Conservation (phyloP, 805 yeast species). For the Citeromyces nyonsensis region DNA sequence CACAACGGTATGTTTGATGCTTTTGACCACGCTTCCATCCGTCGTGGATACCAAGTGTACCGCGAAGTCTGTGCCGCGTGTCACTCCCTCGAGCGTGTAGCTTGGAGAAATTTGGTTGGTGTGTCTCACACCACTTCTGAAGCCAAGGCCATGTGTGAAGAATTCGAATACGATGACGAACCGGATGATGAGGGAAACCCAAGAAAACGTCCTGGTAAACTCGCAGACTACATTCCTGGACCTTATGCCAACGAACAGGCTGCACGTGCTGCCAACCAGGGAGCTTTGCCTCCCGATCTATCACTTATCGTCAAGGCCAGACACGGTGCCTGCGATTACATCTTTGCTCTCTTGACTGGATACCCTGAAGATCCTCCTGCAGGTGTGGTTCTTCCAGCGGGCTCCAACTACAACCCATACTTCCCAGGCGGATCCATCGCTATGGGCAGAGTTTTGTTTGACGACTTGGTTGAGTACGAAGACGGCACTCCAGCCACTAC, state of each 20-base stretch:
- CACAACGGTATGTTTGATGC: constrained; percentile 86
- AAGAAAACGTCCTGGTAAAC: constrained; percentile 95
- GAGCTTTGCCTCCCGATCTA: constrained; percentile 97
- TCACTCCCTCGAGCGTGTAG: constrained; percentile 91
- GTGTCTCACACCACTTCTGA: constrained; percentile 87
- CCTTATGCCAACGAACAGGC: constrained; percentile 98
- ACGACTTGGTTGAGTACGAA: constrained; percentile 94
- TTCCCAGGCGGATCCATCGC: constrained; percentile 99
- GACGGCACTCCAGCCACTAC: constrained; percentile 98
- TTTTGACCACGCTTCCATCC: constrained; percentile 87
- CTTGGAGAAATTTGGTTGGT: constrained; percentile 97
- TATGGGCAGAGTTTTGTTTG: constrained; percentile 96
- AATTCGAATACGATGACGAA: constrained; percentile 94
- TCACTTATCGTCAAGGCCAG: constrained; percentile 96
- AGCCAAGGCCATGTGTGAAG: constrained; percentile 88
- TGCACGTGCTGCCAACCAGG: constrained; percentile 98
- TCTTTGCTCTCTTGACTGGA: constrained; percentile 90
- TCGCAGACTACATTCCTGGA: constrained; percentile 87
- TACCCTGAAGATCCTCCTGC: constrained; percentile 99
- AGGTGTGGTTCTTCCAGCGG: constrained; percentile 85
- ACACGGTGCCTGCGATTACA: constrained; percentile 95
- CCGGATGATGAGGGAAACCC: constrained; percentile 95
- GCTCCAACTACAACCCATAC: constrained; percentile 96
- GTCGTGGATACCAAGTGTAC: constrained; percentile 98
- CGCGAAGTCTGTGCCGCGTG: constrained; percentile 98